Base-by-base conservation (phyloP, 2,329 filamentous ascomycete genomes). In the Akanthomyces lecanii region DNA sequence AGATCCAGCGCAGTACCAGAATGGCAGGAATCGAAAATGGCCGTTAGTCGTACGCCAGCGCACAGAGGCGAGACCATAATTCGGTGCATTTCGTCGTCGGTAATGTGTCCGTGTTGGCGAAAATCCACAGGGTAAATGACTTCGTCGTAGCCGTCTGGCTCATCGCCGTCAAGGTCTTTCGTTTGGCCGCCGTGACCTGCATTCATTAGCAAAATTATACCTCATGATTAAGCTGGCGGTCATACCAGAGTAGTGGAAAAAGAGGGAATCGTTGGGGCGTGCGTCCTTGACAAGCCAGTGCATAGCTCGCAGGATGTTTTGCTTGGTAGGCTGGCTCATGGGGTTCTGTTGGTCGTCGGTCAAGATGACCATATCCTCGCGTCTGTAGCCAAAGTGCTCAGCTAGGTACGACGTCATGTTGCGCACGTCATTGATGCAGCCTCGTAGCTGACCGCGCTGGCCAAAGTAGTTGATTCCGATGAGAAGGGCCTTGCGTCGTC, bases 381-480 rank as follows among this genome's bases (percentile, higher is more conserved):
- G 83, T 77, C 92, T 92, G 76, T 98, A 98, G 36, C 90, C 90
- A 75, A 96, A 97, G 72, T 92, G 88, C 75, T 93, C 87, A 66
- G 91, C 91, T 64, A 98, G 81, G 73, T 97, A 98, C 56, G 85
- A 84, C 25, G 92, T 96, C 92, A 98, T 96, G 79, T 97, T 97
- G 77, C 93, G 91, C 50, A 97, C 94, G 74, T 98, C 94, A 73
- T 98, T 97, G 80, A 97, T 97, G 73, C 94, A 98, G 52, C 94
- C 94, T 63, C 92, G 84, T 54, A 97, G 82, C 80, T 97, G 91
- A 33, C 93, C 93, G 63, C 91, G 87, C 77, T 97, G 93, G 58
- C 90, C 88, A 73, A 97, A 97, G 78, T 98, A 97, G 78, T 97
- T 97, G 81, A 97, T 97, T 62, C 94, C 94, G 69, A 97, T 94